Evolutionary conservation across 192 early-diverging fungal genomes (phyloP), one percentile per base, ranked within the genome.

Genomic region (Backusella sp.): DNA sequence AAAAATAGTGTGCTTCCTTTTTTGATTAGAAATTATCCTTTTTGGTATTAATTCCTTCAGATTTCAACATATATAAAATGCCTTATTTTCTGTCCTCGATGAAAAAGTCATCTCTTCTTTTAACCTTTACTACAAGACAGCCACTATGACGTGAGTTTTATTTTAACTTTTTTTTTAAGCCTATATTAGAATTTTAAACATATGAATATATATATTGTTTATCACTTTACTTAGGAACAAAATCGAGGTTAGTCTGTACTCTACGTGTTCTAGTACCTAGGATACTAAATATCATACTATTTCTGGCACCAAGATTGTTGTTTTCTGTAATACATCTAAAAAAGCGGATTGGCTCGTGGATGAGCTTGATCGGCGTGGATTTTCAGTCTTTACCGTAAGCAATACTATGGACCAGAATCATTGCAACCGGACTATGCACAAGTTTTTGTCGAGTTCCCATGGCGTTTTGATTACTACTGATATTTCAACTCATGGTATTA

Each of bases 321-420:
- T 99, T 80, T 99, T 99, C 92, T 97, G 96, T 90, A 99, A 99
- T 90, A 98, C 96, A 79, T 90, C 95, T 83, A 94, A 96, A 90
- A 99, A 98, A 92, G 97, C 97, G 73, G 97, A 99, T 90, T 99
- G 95, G 93, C 85, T 99, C 75, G 98, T 97, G 71, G 96, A 99
- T 83, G 94, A 98, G 86, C 92, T 99, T 83, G 90, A 89, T 77
- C 88, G 87, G 73, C 86, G 92, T 72, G 91, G 93, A 80, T 98
- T 99, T 86, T 97, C 97, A 73, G 96, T 98, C 75, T 96, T 96
- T 69, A 94, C 97, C 80, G 95, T 99, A 78, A 96, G 98, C 91
- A 96, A 97, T 84, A 97, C 99, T 70, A 98, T 99, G 96, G 92
- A 94, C 73, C 96, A 99, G 86, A 77, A 83, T 59, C 94, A 98